phyloP scores from a whole-genome alignment of 306 rosid species.

The Abrus pulchellus region DNA sequence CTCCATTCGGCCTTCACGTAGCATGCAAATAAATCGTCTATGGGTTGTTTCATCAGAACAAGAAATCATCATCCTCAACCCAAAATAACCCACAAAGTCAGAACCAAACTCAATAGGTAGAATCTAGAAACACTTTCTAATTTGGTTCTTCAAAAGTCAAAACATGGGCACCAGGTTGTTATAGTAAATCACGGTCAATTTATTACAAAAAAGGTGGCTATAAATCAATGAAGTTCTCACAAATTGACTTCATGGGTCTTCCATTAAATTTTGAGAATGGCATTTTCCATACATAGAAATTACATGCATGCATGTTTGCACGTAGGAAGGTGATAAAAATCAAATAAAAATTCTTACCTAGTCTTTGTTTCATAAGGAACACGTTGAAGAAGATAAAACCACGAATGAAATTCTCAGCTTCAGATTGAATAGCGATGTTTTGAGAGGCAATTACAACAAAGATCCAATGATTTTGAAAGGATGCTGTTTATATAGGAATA shows the following conservation, averaged over 20 bases:
- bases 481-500: conserved; percentile 28
- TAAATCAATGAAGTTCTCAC: neutral
- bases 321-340: conserved; percentile 1
- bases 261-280: neutral
- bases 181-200: neutral
- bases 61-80: conserved; percentile 39
- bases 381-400: neutral
- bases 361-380: conserved; percentile 22
- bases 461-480: conserved; percentile 12
- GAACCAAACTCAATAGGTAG: conserved; percentile 27
- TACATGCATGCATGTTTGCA: conserved; percentile 10
- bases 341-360: neutral
- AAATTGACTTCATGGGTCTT: neutral
- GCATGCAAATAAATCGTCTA: conserved; percentile 58
- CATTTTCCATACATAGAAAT: neutral
- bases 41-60: conserved; percentile 52
- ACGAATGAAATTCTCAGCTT: conserved; percentile 48
- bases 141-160: neutral
- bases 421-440: conserved; percentile 33
- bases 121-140: neutral
- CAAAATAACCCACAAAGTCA: neutral
- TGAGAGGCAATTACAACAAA: conserved; percentile 10
- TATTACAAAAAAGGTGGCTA: conserved; percentile 30
- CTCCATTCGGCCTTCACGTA: conserved; percentile 53
- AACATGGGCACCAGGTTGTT: neutral